These are phyloP conservation scores for Eucalyptus victrix DNA, from an alignment of 345 rosid species.

Conservation along the genomic window DNA sequence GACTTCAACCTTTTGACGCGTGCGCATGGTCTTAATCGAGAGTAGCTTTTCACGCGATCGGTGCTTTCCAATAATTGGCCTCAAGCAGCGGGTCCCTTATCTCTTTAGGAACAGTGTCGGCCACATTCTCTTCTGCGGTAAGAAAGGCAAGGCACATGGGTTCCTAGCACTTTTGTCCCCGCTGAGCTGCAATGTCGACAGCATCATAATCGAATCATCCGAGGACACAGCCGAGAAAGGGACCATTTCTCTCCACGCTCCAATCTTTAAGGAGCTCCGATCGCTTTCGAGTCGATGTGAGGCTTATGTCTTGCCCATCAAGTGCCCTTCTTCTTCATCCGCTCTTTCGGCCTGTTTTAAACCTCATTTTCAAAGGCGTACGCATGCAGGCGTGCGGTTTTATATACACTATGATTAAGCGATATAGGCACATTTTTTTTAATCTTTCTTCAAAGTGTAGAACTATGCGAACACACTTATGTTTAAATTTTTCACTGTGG, in stretches of 20 bases:
- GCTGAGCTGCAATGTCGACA: neutral
- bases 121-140: neutral
- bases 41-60: neutral
- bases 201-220: neutral
- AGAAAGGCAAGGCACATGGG: neutral
- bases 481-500: neutral
- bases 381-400: neutral
- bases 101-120: neutral
- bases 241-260: neutral
- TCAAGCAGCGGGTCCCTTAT: neutral
- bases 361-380: neutral
- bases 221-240: neutral
- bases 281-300: neutral
- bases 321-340: neutral
- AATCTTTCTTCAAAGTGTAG: neutral
- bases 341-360: neutral
- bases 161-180: neutral
- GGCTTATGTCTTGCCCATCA: neutral
- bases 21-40: neutral
- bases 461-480: neutral
- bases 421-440: neutral
- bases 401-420: neutral
- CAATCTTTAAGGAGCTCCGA: neutral
- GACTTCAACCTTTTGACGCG: neutral
- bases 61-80: neutral